These are phyloP conservation scores for Dryas drummondii DNA, from an alignment of 306 rosid species.

Conservation along the genomic window DNA sequence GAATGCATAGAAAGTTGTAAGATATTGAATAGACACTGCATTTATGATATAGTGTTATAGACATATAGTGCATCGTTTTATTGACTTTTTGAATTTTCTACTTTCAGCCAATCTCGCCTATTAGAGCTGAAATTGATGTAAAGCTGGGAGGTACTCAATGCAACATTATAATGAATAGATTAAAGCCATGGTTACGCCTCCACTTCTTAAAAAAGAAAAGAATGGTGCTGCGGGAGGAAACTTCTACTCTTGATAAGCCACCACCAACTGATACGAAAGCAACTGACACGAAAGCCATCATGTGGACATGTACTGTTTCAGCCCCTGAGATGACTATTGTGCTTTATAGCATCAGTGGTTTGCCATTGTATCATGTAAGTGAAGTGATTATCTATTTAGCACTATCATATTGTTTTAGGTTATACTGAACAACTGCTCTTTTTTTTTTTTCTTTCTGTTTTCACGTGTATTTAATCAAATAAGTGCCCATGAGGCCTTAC, in stretches of 20 bases:
- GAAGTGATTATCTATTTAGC: slow-evolving; percentile 15
- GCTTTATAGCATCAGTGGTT: slow-evolving; percentile 66
- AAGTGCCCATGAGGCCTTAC: neutral
- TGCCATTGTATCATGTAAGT: slow-evolving; percentile 90
- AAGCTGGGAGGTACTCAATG: slow-evolving; percentile 92
- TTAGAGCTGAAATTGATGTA: slow-evolving; percentile 90
- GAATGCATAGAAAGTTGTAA: slow-evolving; percentile 3
- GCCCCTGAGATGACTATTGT: slow-evolving; percentile 97
- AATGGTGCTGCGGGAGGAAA: slow-evolving; percentile 69
- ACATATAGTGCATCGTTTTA: slow-evolving; percentile 10
- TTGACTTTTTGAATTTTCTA: slow-evolving; percentile 27
- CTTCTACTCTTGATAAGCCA: slow-evolving; percentile 48
- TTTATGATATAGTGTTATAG: slow-evolving; percentile 5
- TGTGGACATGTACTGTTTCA: slow-evolving; percentile 96
- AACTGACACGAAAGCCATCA: slow-evolving; percentile 61
- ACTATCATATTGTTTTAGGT: slow-evolving; percentile 18
- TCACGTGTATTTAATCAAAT: neutral
- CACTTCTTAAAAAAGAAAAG: slow-evolving; percentile 66
- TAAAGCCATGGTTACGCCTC: slow-evolving; percentile 78
- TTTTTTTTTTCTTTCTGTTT: neutral
- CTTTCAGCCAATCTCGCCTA: slow-evolving; percentile 66
- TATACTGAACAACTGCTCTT: neutral
- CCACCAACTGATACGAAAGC: slow-evolving; percentile 59
- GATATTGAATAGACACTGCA: neutral
- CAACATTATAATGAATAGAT: slow-evolving; percentile 79